These are phyloP conservation scores for Nannochloropsis gaditana DNA, from an alignment of 108 stramenopile genomes.

Conservation along the genomic window DNA sequence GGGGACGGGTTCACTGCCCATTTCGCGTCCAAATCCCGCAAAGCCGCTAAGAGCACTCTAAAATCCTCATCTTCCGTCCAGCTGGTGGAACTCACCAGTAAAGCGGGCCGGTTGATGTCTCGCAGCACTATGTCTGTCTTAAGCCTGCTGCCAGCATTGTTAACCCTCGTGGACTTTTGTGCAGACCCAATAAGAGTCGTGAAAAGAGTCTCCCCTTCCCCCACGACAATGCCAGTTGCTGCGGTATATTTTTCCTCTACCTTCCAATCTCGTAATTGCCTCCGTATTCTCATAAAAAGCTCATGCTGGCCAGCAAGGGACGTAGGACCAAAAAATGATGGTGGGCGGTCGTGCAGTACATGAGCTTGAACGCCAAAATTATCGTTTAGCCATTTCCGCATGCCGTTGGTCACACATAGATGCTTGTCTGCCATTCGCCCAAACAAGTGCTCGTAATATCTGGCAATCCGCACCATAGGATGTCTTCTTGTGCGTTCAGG, in stretches of 20 bases:
- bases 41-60: conserved; percentile 75
- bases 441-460: conserved; percentile 60
- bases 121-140: not conserved
- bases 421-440: conserved; percentile 72
- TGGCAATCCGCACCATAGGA: conserved; percentile 43
- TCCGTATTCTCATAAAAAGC: conserved; percentile 52
- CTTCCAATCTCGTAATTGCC: conserved; percentile 22
- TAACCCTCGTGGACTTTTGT: not conserved
- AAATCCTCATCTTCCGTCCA: conserved; percentile 99
- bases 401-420: conserved; percentile 81
- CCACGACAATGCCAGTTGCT: not conserved
- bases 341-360: conserved; percentile 84
- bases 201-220: conserved; percentile 32
- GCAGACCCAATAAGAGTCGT: conserved; percentile 26
- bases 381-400: conserved; percentile 70
- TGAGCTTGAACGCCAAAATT: conserved; percentile 54
- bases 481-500: not conserved
- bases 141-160: too few species aligned
- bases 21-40: conserved; percentile 60
- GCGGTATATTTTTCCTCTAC: conserved; percentile 20
- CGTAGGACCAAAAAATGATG: conserved; percentile 68
- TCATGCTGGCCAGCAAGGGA: conserved; percentile 64
- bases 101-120: conserved; percentile 62
- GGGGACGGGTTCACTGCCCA: conserved; percentile 19
- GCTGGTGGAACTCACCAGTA: conserved; percentile 82